Percentiles rank a stretch among this genome's conserved stretches.
Conservation (phyloP, 345 rosid species). For the Erodium maritimum region DNA sequence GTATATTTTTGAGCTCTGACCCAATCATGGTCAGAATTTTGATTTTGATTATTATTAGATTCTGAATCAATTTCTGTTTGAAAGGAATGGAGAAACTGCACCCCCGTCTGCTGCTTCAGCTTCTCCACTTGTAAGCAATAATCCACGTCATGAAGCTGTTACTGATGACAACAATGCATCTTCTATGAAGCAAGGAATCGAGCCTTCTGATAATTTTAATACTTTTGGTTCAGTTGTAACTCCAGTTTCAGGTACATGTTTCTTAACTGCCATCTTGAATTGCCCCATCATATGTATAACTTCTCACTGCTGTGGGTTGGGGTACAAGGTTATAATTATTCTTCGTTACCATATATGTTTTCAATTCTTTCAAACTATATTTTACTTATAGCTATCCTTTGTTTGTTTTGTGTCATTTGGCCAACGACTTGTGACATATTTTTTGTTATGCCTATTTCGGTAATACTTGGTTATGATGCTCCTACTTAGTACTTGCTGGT, state of each 20-base stretch:
- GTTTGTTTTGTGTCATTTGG: too few relatives aligned
- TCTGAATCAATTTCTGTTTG: constrained; percentile 5
- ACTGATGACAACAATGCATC: constrained; percentile 12
- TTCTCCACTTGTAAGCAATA: constrained; percentile 25
- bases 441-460: background rate
- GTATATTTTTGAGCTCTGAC: constrained; percentile 7
- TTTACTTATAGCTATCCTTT: background rate
- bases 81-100: constrained; percentile 55
- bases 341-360: background rate
- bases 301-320: too few relatives aligned
- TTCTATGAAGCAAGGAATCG: constrained; percentile 25
- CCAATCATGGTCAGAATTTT: constrained; percentile 7
- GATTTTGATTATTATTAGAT: constrained; percentile 10
- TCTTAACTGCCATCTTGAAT: too few relatives aligned
- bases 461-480: background rate
- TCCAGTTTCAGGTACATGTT: constrained; percentile 44
- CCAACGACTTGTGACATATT: too few relatives aligned
- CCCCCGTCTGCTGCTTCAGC: constrained; percentile 44
- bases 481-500: constrained; percentile 6
- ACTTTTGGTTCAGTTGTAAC: constrained; percentile 32
- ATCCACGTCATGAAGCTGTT: constrained; percentile 17
- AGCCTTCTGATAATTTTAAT: constrained; percentile 77
- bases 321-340: too few relatives aligned
- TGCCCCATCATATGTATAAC: too few relatives aligned
- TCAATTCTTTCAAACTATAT: background rate